These are phyloP conservation scores for Penicillium goetzii DNA, from an alignment of 495 filamentous ascomycete genomes.

Conservation along the genomic window DNA sequence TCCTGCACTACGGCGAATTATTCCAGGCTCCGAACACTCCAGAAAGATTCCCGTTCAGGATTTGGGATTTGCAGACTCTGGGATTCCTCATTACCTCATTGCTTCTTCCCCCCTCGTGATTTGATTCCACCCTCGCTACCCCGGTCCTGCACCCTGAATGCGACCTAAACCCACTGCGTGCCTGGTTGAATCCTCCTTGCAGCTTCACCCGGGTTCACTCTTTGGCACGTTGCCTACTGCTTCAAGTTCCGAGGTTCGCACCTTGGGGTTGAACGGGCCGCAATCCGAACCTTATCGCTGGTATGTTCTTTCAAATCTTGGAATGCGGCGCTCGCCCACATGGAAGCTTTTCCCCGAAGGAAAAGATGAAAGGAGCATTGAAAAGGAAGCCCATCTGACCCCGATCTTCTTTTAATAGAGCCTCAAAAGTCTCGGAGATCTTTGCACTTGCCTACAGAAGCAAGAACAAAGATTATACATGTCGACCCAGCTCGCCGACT, in stretches of 20 bases:
- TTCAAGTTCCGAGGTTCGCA: slow-evolving; percentile 24
- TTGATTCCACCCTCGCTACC: background rate
- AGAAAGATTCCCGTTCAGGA: background rate
- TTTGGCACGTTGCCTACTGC: slow-evolving; percentile 27
- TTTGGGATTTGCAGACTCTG: background rate
- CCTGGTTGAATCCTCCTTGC: slow-evolving; percentile 18
- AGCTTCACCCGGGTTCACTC: slow-evolving; percentile 11
- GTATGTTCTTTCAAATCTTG: slow-evolving; percentile 16
- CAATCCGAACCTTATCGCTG: slow-evolving; percentile 33
- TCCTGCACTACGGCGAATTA: background rate
- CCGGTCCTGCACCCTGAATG: slow-evolving; percentile 22
- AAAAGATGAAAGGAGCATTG: background rate
- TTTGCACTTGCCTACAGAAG: background rate
- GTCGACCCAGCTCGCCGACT: slow-evolving; percentile 11
- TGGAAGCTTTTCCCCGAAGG: background rate
- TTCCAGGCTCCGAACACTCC: background rate
- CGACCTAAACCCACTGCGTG: slow-evolving; percentile 4
- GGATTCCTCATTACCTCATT: background rate
- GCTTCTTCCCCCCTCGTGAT: slow-evolving; percentile 20
- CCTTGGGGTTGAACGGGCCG: slow-evolving; percentile 31
- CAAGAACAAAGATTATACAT: slow-evolving; percentile 4
- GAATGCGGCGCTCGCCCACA: background rate
- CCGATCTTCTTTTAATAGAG: background rate
- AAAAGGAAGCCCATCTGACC: slow-evolving; percentile 1
- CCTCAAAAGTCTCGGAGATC: background rate